phyloP scores from a whole-genome alignment of 495 filamentous ascomycete species.

The Penicillium goetzii region DNA sequence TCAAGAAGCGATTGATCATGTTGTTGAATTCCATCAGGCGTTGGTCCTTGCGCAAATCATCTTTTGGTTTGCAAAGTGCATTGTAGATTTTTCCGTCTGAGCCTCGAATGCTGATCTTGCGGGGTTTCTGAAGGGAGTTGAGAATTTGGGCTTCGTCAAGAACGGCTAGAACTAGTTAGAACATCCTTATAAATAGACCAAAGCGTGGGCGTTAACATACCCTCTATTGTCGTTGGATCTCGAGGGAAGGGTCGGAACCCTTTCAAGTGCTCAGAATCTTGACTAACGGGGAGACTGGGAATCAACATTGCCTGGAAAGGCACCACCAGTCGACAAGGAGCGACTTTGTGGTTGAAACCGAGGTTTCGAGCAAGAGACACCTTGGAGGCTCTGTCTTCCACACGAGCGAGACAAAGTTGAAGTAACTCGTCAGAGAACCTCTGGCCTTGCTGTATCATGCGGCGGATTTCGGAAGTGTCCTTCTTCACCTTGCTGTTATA shows the following conservation, averaged over 20 bases:
- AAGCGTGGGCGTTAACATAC: slow-evolving; percentile 32
- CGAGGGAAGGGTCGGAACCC: slow-evolving; percentile 83
- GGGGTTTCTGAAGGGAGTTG: slow-evolving; percentile 86
- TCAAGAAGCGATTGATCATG: slow-evolving; percentile 93
- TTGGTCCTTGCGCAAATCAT: slow-evolving; percentile 95
- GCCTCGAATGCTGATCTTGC: slow-evolving; percentile 85
- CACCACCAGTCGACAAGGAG: slow-evolving; percentile 82
- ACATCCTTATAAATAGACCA: slow-evolving; percentile 35
- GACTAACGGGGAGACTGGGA: slow-evolving; percentile 75
- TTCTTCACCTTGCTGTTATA: slow-evolving; percentile 47
- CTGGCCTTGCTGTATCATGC: slow-evolving; percentile 75
- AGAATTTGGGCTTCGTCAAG: slow-evolving; percentile 86
- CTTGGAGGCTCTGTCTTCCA: slow-evolving; percentile 69
- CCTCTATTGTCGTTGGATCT: slow-evolving; percentile 61
- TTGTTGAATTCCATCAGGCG: slow-evolving; percentile 98
- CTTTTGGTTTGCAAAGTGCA: slow-evolving; percentile 95
- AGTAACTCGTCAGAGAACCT: slow-evolving; percentile 84
- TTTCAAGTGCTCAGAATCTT: slow-evolving; percentile 66
- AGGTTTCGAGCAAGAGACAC: slow-evolving; percentile 76
- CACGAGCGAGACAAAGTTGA: slow-evolving; percentile 70
- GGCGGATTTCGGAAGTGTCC: slow-evolving; percentile 62
- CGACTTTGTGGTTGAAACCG: slow-evolving; percentile 79
- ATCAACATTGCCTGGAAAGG: slow-evolving; percentile 84
- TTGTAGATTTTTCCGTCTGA: slow-evolving; percentile 87
- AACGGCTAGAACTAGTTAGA: slow-evolving; percentile 59